Evolutionary conservation across 345 rosid species (phyloP).

Genomic region (Odontarrhena argentea): DNA sequence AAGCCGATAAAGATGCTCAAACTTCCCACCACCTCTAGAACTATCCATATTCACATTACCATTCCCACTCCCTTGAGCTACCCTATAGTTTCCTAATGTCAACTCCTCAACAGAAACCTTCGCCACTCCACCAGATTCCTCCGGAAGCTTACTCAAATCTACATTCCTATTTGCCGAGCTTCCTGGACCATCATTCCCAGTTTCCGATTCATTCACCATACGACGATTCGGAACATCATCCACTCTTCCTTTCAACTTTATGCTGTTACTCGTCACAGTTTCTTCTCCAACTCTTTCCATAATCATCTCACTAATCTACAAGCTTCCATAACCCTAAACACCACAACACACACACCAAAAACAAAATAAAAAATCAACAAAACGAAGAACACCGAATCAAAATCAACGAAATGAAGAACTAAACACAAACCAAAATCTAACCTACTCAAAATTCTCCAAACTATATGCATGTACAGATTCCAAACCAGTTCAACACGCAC

Average conservation of each 20-base stretch:
- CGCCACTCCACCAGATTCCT: conserved; percentile 29
- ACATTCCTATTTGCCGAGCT: conserved; percentile 39
- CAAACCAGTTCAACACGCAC: conserved; percentile 5
- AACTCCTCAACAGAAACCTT: conserved; percentile 49
- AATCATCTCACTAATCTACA: conserved; percentile 25
- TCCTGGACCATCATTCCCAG: conserved; percentile 41
- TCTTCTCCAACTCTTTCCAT: conserved; percentile 58
- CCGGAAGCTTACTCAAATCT: conserved; percentile 36
- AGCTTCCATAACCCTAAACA: conserved; percentile 33
- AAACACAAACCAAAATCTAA: neutral
- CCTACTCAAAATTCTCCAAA: conserved; percentile 3
- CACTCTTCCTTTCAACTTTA: conserved; percentile 38
- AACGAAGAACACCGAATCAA: neutral
- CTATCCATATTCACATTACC: conserved; percentile 19
- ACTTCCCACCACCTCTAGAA: conserved; percentile 41
- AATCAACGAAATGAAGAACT: neutral
- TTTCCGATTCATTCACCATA: conserved; percentile 41
- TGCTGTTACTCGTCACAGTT: conserved; percentile 40
- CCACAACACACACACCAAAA: conserved; percentile 23
- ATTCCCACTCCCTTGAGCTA: conserved; percentile 34
- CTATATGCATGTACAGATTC: conserved; percentile 21
- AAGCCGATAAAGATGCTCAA: conserved; percentile 42
- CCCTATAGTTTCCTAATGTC: conserved; percentile 45
- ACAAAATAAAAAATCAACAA: conserved; percentile 12
- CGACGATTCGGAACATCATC: conserved; percentile 44